phyloP scores from a whole-genome alignment of 176 grass and related monocot genomes.

The Phoenix roebelenii region DNA sequence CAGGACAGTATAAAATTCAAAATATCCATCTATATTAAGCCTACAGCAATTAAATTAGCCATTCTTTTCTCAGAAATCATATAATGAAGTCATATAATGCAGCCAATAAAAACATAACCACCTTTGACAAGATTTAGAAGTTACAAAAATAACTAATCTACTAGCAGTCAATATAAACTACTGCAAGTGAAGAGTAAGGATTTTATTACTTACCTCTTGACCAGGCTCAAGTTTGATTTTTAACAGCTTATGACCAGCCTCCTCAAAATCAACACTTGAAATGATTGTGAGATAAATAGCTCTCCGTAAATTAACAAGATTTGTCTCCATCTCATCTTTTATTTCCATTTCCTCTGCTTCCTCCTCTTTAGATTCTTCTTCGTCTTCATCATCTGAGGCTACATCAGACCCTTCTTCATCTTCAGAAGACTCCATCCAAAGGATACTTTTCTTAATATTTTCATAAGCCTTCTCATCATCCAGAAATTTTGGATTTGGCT shows the following conservation, averaged over 20 bases:
- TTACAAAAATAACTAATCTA: too few species aligned
- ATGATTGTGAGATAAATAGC: constrained; percentile 97
- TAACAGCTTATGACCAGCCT: constrained; percentile 94
- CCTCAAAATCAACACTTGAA: constrained; percentile 99
- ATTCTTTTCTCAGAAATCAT: too few species aligned
- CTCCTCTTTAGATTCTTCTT: constrained; percentile 74
- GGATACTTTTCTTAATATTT: constrained; percentile 66
- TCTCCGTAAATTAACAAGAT: constrained; percentile 84
- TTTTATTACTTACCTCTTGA: constrained; percentile 60
- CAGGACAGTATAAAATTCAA: too few species aligned
- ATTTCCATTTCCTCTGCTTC: constrained; percentile 88
- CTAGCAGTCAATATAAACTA: not conserved
- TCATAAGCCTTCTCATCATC: constrained; percentile 96
- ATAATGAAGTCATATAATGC: too few species aligned
- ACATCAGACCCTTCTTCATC: constrained; percentile 72
- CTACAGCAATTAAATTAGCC: too few species aligned
- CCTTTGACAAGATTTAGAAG: too few species aligned
- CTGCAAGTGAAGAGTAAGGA: not conserved
- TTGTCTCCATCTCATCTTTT: constrained; percentile 83
- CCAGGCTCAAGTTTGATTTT: constrained; percentile 98
- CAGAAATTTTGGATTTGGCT: constrained; percentile 57
- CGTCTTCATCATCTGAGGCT: constrained; percentile 50
- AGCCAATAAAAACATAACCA: too few species aligned
- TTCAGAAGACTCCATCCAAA: constrained; percentile 68
- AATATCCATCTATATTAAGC: too few species aligned